Evolutionary conservation across 176 grass and related monocot species (phyloP).

Genomic region (Zea mays): Zm-B73-REFERENCE-NAM-5.0 NC_050104.1:37807001-37807500

Average conservation of each 20-base stretch:
- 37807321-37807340: slow-evolving; percentile 50
- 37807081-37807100: too few species aligned
- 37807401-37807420: slow-evolving; percentile 91
- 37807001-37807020: too few species aligned
- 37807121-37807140: too few species aligned
- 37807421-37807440: slow-evolving; percentile 79
- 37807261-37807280: slow-evolving; percentile 64
- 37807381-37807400: slow-evolving; percentile 91
- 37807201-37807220: slow-evolving; percentile 86
- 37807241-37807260: slow-evolving; percentile 90
- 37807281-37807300: slow-evolving; percentile 95
- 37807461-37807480: slow-evolving; percentile 96
- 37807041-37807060: too few species aligned
- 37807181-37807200: slow-evolving; percentile 95
- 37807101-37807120: too few species aligned
- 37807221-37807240: slow-evolving; percentile 99
- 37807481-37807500: slow-evolving; percentile 93
- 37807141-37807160: slow-evolving; percentile 32
- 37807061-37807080: too few species aligned
- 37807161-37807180: slow-evolving; percentile 82
- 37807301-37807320: slow-evolving; percentile 94
- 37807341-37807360: slow-evolving; percentile 69
- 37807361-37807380: slow-evolving; percentile 74
- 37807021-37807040: too few species aligned
- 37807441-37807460: slow-evolving; percentile 70